Evolutionary conservation across 1,284 basidiomycete species (phyloP), one percentile per base, ranked within the genome.

Genomic region (Gomphus sp.): DNA sequence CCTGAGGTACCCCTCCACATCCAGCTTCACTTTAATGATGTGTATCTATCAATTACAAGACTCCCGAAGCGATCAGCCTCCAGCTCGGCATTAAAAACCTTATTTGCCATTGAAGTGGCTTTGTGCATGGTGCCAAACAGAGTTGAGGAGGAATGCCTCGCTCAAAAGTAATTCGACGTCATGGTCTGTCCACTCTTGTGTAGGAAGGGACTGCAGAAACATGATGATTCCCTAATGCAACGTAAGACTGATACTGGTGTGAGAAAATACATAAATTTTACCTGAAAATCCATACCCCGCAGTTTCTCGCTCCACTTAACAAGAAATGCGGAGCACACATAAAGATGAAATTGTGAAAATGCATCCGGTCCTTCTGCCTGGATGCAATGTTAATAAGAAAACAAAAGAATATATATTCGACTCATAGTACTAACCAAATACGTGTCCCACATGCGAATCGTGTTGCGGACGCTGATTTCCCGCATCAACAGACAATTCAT

Each of bases 401-500:
- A 25, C 51, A 33, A 39, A 45, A 55, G 36, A 48, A 41, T 48
- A 25, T 25, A 49, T 6, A 63, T 28, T 37, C 34, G 34, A n/a
- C n/a, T n/a, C n/a, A 54, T 25, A n/a, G 36, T 28, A 72, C 91
- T 61, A 61, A 97, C 94, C 66, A 98, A 74, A 72, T 98, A 98
- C 8, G 95, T 97, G 70, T 98, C 94, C 94, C 94, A 98, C 94
- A 98, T 98, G 59, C 94, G 81, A 57, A 97, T 91, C 12, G 95
- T 97, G 70, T 96, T 96, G 66, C 88, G 85, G 56, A 97, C 92
- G 65, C 86, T 94, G 64, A 98, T 89, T 74, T 98, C 94, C 60
- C 94, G 81, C 94, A 98, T 97, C 61, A 98, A 78, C 56, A 98
- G 74, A 69, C 95, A 97, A 69, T 98, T 98, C 91, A 98, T 97